Percentiles rank a stretch among this genome's conserved stretches.
Evolutionary conservation across 345 rosid species (phyloP).

Genomic region (Salix caprea): DNA sequence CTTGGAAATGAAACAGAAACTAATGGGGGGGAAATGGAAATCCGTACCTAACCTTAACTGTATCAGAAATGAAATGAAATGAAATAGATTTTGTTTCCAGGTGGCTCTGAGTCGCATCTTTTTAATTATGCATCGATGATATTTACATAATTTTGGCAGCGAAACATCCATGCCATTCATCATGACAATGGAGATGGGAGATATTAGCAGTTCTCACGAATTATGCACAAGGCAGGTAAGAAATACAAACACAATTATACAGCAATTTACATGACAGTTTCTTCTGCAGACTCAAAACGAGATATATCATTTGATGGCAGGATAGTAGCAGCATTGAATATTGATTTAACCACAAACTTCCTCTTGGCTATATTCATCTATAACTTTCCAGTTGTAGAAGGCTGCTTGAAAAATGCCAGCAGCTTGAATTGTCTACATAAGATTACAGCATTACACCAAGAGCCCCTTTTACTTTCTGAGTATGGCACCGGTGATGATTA

Average conservation of each 20-base stretch:
- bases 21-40: neutral
- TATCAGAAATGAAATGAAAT: neutral
- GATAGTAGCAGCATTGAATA: constrained; percentile 8
- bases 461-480: constrained; percentile 1
- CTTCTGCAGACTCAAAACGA: constrained; percentile 10
- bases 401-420: constrained; percentile 45
- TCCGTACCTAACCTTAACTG: neutral
- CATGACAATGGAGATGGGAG: neutral
- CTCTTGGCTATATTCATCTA: constrained; percentile 23
- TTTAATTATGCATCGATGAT: too few species aligned
- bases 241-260: neutral
- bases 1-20: neutral
- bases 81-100: neutral
- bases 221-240: neutral
- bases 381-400: constrained; percentile 22
- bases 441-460: constrained; percentile 15
- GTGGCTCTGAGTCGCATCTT: neutral
- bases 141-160: neutral
- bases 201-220: neutral
- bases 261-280: constrained; percentile 21
- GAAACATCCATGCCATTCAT: neutral
- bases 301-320: neutral
- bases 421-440: constrained; percentile 23
- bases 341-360: constrained; percentile 12
- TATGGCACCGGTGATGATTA: neutral